Percentiles rank a stretch among this genome's conserved stretches.
Evolutionary conservation across 2,329 filamentous ascomycete genomes (phyloP).

Genomic region (Fusarium penzigii): DNA sequence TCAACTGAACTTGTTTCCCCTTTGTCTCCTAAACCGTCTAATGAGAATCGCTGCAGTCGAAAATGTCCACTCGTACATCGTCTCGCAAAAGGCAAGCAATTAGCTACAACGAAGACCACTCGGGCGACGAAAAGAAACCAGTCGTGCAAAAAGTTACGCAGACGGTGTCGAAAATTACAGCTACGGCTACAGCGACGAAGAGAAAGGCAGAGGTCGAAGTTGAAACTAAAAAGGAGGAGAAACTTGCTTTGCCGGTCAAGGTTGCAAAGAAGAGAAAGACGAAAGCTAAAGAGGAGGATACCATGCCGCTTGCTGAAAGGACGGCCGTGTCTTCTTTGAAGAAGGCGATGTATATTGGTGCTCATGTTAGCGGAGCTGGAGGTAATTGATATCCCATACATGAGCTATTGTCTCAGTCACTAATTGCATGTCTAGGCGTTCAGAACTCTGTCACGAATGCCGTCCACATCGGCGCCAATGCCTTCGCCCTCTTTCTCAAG

Average conservation of each 20-base stretch:
- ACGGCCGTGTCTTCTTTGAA: constrained; percentile 65
- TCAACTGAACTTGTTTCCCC: no score
- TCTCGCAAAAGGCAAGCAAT: constrained; percentile 33
- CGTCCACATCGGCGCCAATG: constrained; percentile 81
- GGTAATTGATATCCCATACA: constrained; percentile 49
- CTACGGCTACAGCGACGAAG: constrained; percentile 23
- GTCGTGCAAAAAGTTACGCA: constrained; percentile 13
- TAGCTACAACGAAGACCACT: constrained; percentile 34
- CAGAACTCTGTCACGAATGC: constrained; percentile 84
- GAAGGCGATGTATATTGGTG: constrained; percentile 78
- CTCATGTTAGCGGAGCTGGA: constrained; percentile 88
- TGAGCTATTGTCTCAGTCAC: neutral
- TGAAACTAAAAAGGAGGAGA: constrained; percentile 24
- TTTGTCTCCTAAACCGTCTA: neutral
- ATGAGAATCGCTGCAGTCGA: constrained; percentile 25
- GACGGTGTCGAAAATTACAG: neutral
- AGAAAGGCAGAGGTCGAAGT: constrained; percentile 32
- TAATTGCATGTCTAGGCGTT: constrained; percentile 58
- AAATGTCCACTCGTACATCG: constrained; percentile 30
- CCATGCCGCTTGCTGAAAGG: constrained; percentile 67
- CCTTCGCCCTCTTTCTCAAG: constrained; percentile 94
- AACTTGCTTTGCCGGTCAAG: constrained; percentile 22
- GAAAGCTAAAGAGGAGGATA: constrained; percentile 42
- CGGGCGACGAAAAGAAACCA: constrained; percentile 10
- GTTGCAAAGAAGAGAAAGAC: constrained; percentile 46